phyloP scores from a whole-genome alignment of 306 rosid species.

The Corylus heterophylla region DNA sequence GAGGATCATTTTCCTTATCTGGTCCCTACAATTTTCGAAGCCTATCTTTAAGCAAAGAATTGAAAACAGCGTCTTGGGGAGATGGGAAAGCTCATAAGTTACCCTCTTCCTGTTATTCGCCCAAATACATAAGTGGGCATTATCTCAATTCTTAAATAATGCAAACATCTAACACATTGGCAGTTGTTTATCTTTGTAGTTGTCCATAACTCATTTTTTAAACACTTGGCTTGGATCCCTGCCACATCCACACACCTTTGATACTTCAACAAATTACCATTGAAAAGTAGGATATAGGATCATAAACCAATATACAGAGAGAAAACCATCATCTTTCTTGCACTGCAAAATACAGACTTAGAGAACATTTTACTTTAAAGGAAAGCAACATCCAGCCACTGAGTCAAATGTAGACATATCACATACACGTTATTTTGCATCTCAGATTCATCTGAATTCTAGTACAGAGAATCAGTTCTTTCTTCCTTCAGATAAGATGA shows the following conservation, averaged over 20 bases:
- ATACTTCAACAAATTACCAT: background rate
- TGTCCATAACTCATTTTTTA: background rate
- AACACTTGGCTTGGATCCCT: background rate
- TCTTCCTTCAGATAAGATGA: slow-evolving; percentile 86
- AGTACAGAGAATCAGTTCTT: slow-evolving; percentile 57
- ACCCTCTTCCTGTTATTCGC: too few relatives aligned
- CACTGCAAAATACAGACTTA: slow-evolving; percentile 31
- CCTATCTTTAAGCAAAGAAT: too few relatives aligned
- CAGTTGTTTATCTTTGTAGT: background rate
- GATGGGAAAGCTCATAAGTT: too few relatives aligned
- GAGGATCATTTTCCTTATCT: too few relatives aligned
- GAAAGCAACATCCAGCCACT: slow-evolving; percentile 27
- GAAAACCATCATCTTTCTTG: slow-evolving; percentile 24
- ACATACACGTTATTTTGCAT: slow-evolving; percentile 12
- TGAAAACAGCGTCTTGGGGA: too few relatives aligned
- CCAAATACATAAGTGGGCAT: background rate
- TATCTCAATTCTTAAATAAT: background rate
- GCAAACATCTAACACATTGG: background rate
- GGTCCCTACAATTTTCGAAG: too few relatives aligned
- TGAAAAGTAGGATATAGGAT: background rate
- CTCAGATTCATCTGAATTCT: slow-evolving; percentile 22
- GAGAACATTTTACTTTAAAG: background rate
- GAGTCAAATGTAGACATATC: slow-evolving; percentile 12
- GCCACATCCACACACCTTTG: background rate
- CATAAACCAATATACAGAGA: slow-evolving; percentile 10